Percentiles rank a stretch among this genome's conserved stretches.
These are phyloP conservation scores for Artemisia argyi DNA, from an alignment of 129 eudicot species.

Conservation along the genomic window DNA sequence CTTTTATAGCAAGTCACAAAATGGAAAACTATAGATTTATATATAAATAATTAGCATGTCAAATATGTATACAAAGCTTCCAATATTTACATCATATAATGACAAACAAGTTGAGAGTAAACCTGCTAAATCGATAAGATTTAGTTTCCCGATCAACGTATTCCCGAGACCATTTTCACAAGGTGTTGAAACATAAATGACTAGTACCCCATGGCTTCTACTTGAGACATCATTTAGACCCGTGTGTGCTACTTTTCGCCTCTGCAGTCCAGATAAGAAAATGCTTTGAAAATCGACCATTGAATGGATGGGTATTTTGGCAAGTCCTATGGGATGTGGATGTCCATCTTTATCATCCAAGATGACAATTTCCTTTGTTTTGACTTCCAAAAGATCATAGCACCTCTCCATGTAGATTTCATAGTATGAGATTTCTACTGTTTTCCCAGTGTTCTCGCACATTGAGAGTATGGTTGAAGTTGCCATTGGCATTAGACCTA, in stretches of 20 bases:
- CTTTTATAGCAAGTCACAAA: not conserved
- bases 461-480: slow-evolving; percentile 55
- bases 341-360: slow-evolving; percentile 70
- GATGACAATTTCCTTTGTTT: slow-evolving; percentile 59
- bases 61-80: too few species aligned
- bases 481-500: slow-evolving; percentile 80
- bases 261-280: slow-evolving; percentile 56
- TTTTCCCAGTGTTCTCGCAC: slow-evolving; percentile 44
- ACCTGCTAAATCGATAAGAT: slow-evolving; percentile 99
- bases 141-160: slow-evolving; percentile 62
- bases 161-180: slow-evolving; percentile 29
- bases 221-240: slow-evolving; percentile 90
- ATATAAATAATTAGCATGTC: too few species aligned
- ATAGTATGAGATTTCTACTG: slow-evolving; percentile 70
- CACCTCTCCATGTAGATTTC: slow-evolving; percentile 91
- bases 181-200: slow-evolving; percentile 41
- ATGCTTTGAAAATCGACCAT: slow-evolving; percentile 57
- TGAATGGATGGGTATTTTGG: slow-evolving; percentile 61
- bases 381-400: slow-evolving; percentile 73
- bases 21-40: not conserved
- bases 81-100: not conserved
- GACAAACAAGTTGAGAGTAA: slow-evolving; percentile 11
- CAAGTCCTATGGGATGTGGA: slow-evolving; percentile 67
- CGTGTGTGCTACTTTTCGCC: slow-evolving; percentile 88
- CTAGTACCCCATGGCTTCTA: slow-evolving; percentile 90